Conservation (phyloP, 108 stramenopile genomes). For the Nitzschia putrida region DNA sequence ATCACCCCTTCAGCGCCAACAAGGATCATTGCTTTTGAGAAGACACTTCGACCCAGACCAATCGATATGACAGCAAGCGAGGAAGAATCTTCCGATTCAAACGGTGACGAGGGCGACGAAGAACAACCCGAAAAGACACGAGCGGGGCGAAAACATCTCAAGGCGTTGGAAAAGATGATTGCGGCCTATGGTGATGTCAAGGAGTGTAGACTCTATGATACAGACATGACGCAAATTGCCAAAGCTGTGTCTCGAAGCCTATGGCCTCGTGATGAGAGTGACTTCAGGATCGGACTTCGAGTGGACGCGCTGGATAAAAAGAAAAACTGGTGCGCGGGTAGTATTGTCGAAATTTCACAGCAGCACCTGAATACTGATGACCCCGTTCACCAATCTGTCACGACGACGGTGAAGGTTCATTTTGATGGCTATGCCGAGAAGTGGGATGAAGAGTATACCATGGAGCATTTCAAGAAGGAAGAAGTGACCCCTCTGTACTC, state of each 20-base stretch:
- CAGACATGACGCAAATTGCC: slow-evolving; percentile 62
- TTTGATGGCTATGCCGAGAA: slow-evolving; percentile 91
- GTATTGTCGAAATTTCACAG: slow-evolving; percentile 76
- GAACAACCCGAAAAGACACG: slow-evolving; percentile 13
- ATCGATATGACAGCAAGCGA: slow-evolving; percentile 28
- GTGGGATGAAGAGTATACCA: slow-evolving; percentile 90
- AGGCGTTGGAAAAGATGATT: slow-evolving; percentile 44
- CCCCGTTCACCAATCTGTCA: slow-evolving; percentile 14
- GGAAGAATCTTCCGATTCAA: slow-evolving; percentile 40
- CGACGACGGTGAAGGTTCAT: slow-evolving; percentile 76
- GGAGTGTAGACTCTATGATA: slow-evolving; percentile 78
- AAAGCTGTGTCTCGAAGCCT: slow-evolving; percentile 77
- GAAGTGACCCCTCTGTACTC: slow-evolving; percentile 79
- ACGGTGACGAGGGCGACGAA: slow-evolving; percentile 47
- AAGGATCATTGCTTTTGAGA: slow-evolving; percentile 75
- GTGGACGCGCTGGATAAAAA: slow-evolving; percentile 93
- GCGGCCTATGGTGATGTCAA: slow-evolving; percentile 66
- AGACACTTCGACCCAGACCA: slow-evolving; percentile 60
- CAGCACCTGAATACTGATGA: slow-evolving; percentile 15
- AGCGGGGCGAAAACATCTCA: slow-evolving; percentile 37
- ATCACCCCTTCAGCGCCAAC: slow-evolving; percentile 38
- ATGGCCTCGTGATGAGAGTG: slow-evolving; percentile 71
- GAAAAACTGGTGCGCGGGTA: slow-evolving; percentile 89
- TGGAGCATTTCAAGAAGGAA: slow-evolving; percentile 74
- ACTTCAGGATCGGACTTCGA: slow-evolving; percentile 79